Percentiles rank a stretch among this genome's conserved stretches.
phyloP scores from a whole-genome alignment of 495 filamentous ascomycete species.

The Schizothecium vesticola region DNA sequence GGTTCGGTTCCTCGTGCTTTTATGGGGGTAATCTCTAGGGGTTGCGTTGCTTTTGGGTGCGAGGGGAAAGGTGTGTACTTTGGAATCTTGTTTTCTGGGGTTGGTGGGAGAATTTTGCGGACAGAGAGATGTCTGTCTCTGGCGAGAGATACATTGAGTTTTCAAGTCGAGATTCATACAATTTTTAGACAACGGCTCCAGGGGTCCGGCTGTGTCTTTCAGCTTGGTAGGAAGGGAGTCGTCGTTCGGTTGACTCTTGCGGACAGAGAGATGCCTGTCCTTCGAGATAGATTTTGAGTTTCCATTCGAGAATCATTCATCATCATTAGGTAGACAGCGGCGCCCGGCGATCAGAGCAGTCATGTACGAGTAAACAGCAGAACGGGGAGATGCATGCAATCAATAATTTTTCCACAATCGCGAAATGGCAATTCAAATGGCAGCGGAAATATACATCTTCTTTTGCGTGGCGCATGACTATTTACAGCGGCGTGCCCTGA shows the following conservation, averaged over 20 bases:
- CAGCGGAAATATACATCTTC: not conserved
- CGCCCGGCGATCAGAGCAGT: no score
- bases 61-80: not conserved
- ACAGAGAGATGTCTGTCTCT: not conserved
- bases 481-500: conserved; percentile 1
- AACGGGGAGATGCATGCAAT: not conserved
- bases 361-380: not conserved
- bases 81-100: not conserved
- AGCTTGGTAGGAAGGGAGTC: not conserved
- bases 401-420: not conserved
- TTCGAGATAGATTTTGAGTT: not conserved
- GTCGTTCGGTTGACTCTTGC: not conserved
- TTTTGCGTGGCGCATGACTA: not conserved
- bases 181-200: not conserved
- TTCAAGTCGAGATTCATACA: not conserved
- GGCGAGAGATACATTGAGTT: not conserved
- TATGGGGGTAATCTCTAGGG: not conserved
- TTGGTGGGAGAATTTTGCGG: not conserved
- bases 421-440: not conserved
- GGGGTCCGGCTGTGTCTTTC: no score
- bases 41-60: not conserved
- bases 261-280: not conserved
- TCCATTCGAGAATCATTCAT: not conserved
- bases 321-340: not conserved
- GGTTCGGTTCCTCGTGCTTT: not conserved